Conservation (phyloP, 106 monocot genomes). For the Chionographis japonica region DNA sequence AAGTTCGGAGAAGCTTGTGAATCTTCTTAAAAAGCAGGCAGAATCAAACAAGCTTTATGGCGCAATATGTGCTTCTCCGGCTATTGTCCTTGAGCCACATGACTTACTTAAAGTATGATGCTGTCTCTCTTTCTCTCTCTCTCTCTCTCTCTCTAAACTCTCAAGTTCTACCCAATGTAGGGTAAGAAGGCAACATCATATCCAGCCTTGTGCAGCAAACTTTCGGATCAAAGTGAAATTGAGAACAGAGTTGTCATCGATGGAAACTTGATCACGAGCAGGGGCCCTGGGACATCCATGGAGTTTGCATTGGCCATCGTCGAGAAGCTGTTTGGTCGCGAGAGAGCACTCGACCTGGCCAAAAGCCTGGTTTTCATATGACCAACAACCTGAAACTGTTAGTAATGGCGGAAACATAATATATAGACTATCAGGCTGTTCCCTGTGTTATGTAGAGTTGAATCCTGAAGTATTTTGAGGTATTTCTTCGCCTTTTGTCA, state of each 20-base stretch:
- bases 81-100: constrained; percentile 74
- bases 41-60: constrained; percentile 54
- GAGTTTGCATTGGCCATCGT: constrained; percentile 61
- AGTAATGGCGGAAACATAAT: neutral
- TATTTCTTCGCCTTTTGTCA: too few relatives aligned
- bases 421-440: too few relatives aligned
- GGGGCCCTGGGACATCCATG: constrained; percentile 74
- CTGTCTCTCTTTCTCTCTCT: neutral
- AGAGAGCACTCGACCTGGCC: constrained; percentile 57
- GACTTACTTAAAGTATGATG: constrained; percentile 64
- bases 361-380: constrained; percentile 44
- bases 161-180: constrained; percentile 19
- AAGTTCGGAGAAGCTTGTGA: constrained; percentile 58
- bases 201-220: constrained; percentile 60
- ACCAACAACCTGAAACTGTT: neutral
- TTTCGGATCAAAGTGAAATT: constrained; percentile 55
- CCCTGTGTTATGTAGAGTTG: neutral
- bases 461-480: too few relatives aligned
- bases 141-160: neutral
- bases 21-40: constrained; percentile 65
- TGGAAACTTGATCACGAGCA: constrained; percentile 89
- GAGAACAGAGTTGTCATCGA: constrained; percentile 72
- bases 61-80: constrained; percentile 86
- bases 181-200: constrained; percentile 83
- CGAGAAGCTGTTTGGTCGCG: constrained; percentile 69